Evolutionary conservation across 2,329 filamentous ascomycete species (phyloP).

Genomic region (Hymenoscyphus scutula): DNA sequence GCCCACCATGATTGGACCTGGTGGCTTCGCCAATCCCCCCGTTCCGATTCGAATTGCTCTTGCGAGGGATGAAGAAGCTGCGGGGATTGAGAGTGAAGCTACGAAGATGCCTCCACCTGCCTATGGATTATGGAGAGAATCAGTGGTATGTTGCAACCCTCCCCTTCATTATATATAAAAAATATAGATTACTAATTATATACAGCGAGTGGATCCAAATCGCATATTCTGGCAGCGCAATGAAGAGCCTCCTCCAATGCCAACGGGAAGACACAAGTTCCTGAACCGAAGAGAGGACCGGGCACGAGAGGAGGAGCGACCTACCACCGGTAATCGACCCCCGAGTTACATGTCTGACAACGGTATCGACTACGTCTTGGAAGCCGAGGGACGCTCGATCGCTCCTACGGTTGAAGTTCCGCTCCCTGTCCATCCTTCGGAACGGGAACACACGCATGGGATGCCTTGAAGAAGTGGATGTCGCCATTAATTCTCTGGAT

Average conservation of each 20-base stretch:
- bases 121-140: conserved; percentile 81
- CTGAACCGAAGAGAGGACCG: conserved; percentile 18
- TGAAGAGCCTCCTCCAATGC: conserved; percentile 33
- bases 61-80: conserved; percentile 70
- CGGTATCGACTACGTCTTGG: conserved; percentile 69
- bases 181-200: conserved; percentile 22
- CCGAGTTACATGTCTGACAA: conserved; percentile 77
- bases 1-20: conserved; percentile 51
- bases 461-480: background rate
- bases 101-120: conserved; percentile 69
- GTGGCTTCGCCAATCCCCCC: conserved; percentile 67
- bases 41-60: conserved; percentile 76
- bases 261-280: conserved; percentile 7
- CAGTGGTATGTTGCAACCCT: conserved; percentile 60
- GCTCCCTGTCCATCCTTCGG: conserved; percentile 49
- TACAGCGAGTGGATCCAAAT: conserved; percentile 72
- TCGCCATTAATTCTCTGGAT: background rate
- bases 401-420: conserved; percentile 47
- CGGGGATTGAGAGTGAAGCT: conserved; percentile 52
- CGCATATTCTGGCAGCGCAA: conserved; percentile 78
- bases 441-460: conserved; percentile 32
- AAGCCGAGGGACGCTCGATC: conserved; percentile 60
- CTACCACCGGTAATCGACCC: conserved; percentile 51
- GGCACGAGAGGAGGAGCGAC: conserved; percentile 14
- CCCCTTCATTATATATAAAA: too few relatives aligned